A percentile compares a stretch with the other conserved stretches of the same genome.
These are phyloP conservation scores for Tolypocladium capitatum DNA, from an alignment of 2,329 filamentous ascomycete species.

Conservation along the genomic window DNA sequence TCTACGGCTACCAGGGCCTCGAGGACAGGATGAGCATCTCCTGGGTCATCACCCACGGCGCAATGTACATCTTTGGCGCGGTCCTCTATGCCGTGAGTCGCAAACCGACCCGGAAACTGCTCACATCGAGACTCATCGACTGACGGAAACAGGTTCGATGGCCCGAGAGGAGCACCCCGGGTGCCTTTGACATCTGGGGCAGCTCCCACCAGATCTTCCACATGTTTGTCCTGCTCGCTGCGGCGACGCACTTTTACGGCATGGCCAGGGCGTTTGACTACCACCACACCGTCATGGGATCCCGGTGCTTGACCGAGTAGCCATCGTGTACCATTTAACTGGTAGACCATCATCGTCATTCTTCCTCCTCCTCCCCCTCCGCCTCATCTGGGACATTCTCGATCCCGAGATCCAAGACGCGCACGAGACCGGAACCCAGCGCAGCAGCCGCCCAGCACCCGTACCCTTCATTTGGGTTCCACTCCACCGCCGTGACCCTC, in stretches of 20 bases:
- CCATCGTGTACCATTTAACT: neutral
- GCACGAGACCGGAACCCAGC: slow-evolving; percentile 53
- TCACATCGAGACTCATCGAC: neutral
- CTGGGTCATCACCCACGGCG: slow-evolving; percentile 70
- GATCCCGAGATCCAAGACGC: slow-evolving; percentile 51
- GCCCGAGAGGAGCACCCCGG: slow-evolving; percentile 69
- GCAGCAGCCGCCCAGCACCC: slow-evolving; percentile 55
- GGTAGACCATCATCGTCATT: slow-evolving; percentile 1
- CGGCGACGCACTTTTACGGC: slow-evolving; percentile 66
- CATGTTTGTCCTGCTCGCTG: slow-evolving; percentile 72
- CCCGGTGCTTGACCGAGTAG: slow-evolving; percentile 27
- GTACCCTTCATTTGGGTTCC: slow-evolving; percentile 55
- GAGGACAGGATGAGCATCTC: slow-evolving; percentile 63
- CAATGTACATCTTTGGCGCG: slow-evolving; percentile 75
- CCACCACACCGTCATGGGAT: slow-evolving; percentile 51
- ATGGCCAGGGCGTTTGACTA: slow-evolving; percentile 78
- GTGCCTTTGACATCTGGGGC: slow-evolving; percentile 78
- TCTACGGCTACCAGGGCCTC: slow-evolving; percentile 55
- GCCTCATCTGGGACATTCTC: slow-evolving; percentile 14
- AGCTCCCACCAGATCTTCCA: slow-evolving; percentile 97
- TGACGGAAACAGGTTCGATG: slow-evolving; percentile 47
- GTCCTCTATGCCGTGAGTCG: slow-evolving; percentile 64
- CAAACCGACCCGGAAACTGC: neutral
- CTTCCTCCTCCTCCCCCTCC: slow-evolving; percentile 1
- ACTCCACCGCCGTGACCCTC: slow-evolving; percentile 47